phyloP scores from a whole-genome alignment of 805 yeast genomes.

The Sugiyamaella mastotermitis region DNA sequence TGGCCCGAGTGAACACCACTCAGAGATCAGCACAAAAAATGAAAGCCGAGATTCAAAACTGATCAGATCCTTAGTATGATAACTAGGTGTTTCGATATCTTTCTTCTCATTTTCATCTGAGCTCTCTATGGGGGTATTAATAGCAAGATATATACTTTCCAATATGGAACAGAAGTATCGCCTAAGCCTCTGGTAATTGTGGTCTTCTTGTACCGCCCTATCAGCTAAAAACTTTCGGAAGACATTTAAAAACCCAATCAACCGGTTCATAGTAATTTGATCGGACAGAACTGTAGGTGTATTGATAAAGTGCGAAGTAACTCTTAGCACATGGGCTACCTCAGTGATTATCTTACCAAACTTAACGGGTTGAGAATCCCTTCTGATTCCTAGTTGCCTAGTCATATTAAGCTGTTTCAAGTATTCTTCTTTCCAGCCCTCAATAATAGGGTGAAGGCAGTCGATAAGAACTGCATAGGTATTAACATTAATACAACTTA shows the following conservation, averaged over 20 bases:
- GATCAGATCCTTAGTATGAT: too few species aligned
- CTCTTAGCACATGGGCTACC: conserved; percentile 66
- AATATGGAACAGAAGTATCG: conserved; percentile 79
- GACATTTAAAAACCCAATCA: conserved; percentile 56
- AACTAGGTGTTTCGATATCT: too few species aligned
- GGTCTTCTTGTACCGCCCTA: conserved; percentile 54
- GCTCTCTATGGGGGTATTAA: conserved; percentile 30
- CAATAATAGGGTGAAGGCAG: conserved; percentile 56
- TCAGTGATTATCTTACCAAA: conserved; percentile 54
- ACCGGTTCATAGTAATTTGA: conserved; percentile 58
- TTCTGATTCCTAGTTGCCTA: neutral
- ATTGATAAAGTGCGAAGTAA: conserved; percentile 58
- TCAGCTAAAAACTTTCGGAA: conserved; percentile 54
- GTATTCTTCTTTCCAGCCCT: conserved; percentile 41
- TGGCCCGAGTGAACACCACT: conserved; percentile 93
- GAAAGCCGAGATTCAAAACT: conserved; percentile 82
- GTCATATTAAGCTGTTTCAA: neutral
- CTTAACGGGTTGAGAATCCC: neutral
- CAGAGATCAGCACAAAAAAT: conserved; percentile 75
- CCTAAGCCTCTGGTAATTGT: conserved; percentile 69
- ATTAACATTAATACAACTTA: conserved; percentile 85
- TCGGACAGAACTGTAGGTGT: conserved; percentile 51
- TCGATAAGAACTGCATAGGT: conserved; percentile 79
- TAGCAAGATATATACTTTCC: conserved; percentile 56
- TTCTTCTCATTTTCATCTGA: too few species aligned